Conservation (phyloP, 2,329 filamentous ascomycete genomes). For the Xylariaceae sp. region DNA sequence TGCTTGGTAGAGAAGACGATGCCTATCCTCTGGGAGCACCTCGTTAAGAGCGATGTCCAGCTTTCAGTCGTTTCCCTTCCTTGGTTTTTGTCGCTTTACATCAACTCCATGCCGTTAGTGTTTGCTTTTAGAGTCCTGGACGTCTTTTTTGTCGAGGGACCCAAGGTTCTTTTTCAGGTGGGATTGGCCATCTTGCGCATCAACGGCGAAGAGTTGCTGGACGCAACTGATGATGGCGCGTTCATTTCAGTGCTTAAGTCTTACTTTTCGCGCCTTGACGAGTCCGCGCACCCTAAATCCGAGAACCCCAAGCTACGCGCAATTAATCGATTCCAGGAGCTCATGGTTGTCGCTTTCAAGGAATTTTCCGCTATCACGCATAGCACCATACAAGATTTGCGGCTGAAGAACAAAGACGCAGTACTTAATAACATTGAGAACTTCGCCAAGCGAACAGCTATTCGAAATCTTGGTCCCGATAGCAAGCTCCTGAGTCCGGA, state of each 20-base stretch:
- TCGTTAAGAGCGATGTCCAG: conserved; percentile 95
- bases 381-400: conserved; percentile 80
- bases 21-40: conserved; percentile 95
- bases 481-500: conserved; percentile 84
- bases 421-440: conserved; percentile 95
- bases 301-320: conserved; percentile 92
- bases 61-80: conserved; percentile 94
- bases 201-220: conserved; percentile 91
- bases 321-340: conserved; percentile 92
- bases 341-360: conserved; percentile 99
- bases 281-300: conserved; percentile 91
- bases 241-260: conserved; percentile 95
- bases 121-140: conserved; percentile 96
- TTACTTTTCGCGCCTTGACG: conserved; percentile 88
- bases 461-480: conserved; percentile 90
- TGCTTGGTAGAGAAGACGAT: conserved; percentile 98
- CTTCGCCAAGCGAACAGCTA: conserved; percentile 94
- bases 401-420: conserved; percentile 86
- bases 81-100: conserved; percentile 97
- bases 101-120: conserved; percentile 98
- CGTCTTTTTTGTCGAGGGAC: conserved; percentile 96
- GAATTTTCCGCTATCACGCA: conserved; percentile 96
- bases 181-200: conserved; percentile 94
- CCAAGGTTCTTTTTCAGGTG: conserved; percentile 95
- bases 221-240: conserved; percentile 88